These are phyloP conservation scores for Schoenoplectus tabernaemontani DNA, from an alignment of 202 grass and related monocot genomes.

Conservation along the genomic window DNA sequence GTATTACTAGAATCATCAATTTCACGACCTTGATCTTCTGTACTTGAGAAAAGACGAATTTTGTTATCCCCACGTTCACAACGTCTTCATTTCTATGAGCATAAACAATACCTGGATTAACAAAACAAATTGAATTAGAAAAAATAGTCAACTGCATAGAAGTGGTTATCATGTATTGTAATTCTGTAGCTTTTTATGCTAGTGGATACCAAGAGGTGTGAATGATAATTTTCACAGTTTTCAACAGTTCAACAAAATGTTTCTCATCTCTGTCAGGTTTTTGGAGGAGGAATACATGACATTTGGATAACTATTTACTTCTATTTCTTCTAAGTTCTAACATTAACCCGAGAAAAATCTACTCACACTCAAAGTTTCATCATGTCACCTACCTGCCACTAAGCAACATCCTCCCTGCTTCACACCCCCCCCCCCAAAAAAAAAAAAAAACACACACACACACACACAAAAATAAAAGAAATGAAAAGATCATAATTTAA, in stretches of 20 bases:
- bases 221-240: background rate
- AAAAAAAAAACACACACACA: no score
- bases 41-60: background rate
- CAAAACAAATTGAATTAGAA: slow-evolving; percentile 18
- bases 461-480: background rate
- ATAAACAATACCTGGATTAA: slow-evolving; percentile 71
- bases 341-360: background rate
- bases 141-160: background rate
- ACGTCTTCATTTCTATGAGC: slow-evolving; percentile 85
- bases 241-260: background rate
- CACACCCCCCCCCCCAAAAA: background rate
- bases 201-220: background rate
- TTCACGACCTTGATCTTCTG: slow-evolving; percentile 17
- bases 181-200: background rate
- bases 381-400: background rate
- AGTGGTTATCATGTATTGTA: background rate
- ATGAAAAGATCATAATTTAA: background rate
- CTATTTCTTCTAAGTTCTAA: background rate
- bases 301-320: background rate
- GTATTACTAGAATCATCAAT: slow-evolving; percentile 18
- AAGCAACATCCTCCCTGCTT: no score
- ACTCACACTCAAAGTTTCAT: no score
- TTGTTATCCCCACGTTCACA: slow-evolving; percentile 37
- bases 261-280: background rate
- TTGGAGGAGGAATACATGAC: background rate